These are phyloP conservation scores for Penicillium sp. DNA, from an alignment of 2,329 filamentous ascomycete species.

Conservation along the genomic window DNA sequence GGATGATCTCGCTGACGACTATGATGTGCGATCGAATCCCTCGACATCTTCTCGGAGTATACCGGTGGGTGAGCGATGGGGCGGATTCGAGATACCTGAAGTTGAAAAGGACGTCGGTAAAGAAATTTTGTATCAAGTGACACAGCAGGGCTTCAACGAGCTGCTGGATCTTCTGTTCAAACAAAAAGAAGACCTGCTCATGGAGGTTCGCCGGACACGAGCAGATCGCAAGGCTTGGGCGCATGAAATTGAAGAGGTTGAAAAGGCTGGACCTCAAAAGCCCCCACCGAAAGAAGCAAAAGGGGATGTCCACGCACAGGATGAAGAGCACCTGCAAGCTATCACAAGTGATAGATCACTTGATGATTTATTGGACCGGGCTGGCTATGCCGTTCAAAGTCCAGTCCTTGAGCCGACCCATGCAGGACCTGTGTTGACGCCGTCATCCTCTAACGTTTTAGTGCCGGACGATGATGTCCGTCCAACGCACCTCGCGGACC, in stretches of 20 bases:
- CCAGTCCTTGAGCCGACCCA: conserved; percentile 19
- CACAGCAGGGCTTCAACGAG: conserved; percentile 89
- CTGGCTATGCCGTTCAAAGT: conserved; percentile 36
- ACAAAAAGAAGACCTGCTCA: conserved; percentile 67
- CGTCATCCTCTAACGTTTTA: conserved; percentile 19
- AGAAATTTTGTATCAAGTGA: conserved; percentile 85
- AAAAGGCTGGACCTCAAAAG: conserved; percentile 28
- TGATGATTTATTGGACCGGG: conserved; percentile 40
- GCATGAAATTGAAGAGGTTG: conserved; percentile 38
- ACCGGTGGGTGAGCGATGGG: conserved; percentile 63
- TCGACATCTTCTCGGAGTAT: conserved; percentile 67
- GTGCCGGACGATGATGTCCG: conserved; percentile 22
- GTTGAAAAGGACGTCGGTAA: conserved; percentile 77
- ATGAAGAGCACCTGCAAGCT: conserved; percentile 21
- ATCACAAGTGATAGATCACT: conserved; percentile 31
- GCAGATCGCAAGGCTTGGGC: conserved; percentile 53
- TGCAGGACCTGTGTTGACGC: conserved; percentile 21
- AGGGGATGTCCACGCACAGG: conserved; percentile 1
- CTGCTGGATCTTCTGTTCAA: conserved; percentile 82
- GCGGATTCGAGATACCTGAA: conserved; percentile 70
- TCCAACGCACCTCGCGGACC: conserved; percentile 22
- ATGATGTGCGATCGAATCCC: conserved; percentile 64
- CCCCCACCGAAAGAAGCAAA: conserved; percentile 12
- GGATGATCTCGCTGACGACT: conserved; percentile 60
- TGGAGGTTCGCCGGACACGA: conserved; percentile 61